Base-by-base conservation (phyloP, 1,284 basidiomycete species). In the Neotropicomus parvogracilis region DNA sequence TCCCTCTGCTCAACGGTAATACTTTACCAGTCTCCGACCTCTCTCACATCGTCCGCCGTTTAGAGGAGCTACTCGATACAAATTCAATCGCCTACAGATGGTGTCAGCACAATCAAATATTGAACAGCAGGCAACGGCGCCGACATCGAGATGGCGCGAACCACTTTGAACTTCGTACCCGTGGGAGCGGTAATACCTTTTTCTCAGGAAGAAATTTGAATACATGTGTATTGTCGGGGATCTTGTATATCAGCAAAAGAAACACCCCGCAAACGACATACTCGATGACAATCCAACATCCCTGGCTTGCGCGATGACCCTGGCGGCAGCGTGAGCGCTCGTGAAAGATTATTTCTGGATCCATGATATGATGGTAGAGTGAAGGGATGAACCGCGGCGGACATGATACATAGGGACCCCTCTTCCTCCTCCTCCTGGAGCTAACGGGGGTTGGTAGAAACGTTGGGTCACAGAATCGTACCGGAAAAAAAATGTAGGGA, bases 261-360 rank as follows among this genome's bases (percentile, higher is more conserved):
- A 34, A 40, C 13, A 26, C 14, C 26, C 75, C 74, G 3, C 68
- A 63, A 24, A 78, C 66, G 47, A 79, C 71, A 53, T 80, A 80
- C 57, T 79, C 78, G 38, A 80, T 71, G 1, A 75, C 77, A 49
- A 79, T 77, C 68, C 69, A 8, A 77, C 76, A 44, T 74, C 66
- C 2, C 69, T 61, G 35, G 65, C 58, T 32, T 72, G 73, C 66
- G 74, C 76, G 55, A 74, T 66, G 1, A 66, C 68, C 19, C 61
- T 59, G 4, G 69, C 70, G 6, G 71, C 67, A 3, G 64, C 62
- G 17, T 6, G 46, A 33, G 20, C 35, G 31, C 42, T 59, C 48
- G 34, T 35, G 36, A 17, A 29, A 40, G n/a, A 48, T 49, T 6
- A 48, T 41, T 19, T 46, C 51, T 46, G 50, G 41, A 13, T 59